phyloP scores from a whole-genome alignment of 768 basidiomycete genomes.

The Lactarius tabidus region DNA sequence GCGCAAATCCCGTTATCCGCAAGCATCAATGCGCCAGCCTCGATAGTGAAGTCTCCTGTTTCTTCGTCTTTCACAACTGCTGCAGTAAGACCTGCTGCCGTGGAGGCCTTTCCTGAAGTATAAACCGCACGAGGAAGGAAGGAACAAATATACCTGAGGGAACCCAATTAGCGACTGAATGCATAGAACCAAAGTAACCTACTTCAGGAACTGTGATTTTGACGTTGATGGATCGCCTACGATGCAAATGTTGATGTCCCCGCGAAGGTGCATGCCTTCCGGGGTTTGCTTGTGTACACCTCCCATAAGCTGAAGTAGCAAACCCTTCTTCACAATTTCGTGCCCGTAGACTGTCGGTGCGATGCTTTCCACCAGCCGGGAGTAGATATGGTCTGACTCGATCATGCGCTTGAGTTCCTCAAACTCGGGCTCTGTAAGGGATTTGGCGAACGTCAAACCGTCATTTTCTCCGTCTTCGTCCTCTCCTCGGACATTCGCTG shows the following conservation, averaged over 20 bases:
- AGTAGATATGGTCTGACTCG: conserved; percentile 90
- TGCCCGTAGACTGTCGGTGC: conserved; percentile 99
- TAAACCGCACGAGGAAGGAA: conserved; percentile 98
- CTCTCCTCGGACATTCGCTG: conserved; percentile 88
- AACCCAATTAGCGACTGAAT: conserved; percentile 7
- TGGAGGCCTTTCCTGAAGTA: conserved; percentile 99
- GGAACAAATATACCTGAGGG: conserved; percentile 85
- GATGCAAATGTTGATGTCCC: conserved; percentile 97
- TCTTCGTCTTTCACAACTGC: conserved; percentile 99
- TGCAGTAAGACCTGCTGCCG: conserved; percentile 97
- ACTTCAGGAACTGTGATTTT: conserved; percentile 99
- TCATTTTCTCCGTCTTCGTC: conserved; percentile 74
- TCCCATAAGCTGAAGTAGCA: conserved; percentile 94
- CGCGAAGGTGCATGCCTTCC: conserved; percentile 97
- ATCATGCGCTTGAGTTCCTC: conserved; percentile 96
- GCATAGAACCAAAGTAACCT: conserved; percentile 30
- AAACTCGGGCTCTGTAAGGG: conserved; percentile 89
- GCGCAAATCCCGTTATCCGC: conserved; percentile 99
- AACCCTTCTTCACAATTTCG: conserved; percentile 97
- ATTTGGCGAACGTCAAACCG: conserved; percentile 80
- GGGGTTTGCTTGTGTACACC: conserved; percentile 96
- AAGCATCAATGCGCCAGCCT: conserved; percentile 98
- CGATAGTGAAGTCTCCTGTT: conserved; percentile 98
- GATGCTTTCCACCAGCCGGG: conserved; percentile 87
- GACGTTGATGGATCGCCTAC: conserved; percentile 96